Evolutionary conservation across 2,329 filamentous ascomycete genomes (phyloP).

Genomic region (Grosmannia huntii): DNA sequence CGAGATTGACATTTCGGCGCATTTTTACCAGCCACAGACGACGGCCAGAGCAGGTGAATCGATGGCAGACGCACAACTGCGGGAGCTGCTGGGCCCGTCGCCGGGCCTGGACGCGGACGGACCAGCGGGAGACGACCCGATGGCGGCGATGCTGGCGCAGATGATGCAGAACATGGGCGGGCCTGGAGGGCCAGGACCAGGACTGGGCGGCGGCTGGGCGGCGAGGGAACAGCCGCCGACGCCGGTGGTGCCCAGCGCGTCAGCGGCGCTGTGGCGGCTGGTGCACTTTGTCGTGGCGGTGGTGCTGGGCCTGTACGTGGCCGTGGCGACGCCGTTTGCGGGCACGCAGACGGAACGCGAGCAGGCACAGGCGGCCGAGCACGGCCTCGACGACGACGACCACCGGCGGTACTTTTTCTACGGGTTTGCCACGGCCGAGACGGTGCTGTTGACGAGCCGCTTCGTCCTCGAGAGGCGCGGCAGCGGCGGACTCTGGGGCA

Average conservation of each 20-base stretch:
- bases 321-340: slow-evolving; percentile 53
- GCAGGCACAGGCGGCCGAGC: slow-evolving; percentile 19
- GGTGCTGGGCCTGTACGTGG: slow-evolving; percentile 57
- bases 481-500: slow-evolving; percentile 21
- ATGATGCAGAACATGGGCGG: slow-evolving; percentile 35
- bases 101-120: slow-evolving; percentile 15
- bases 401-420: slow-evolving; percentile 46
- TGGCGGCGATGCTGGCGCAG: slow-evolving; percentile 65
- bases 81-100: slow-evolving; percentile 44
- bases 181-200: too few relatives aligned
- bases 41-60: slow-evolving; percentile 16
- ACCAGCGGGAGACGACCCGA: slow-evolving; percentile 40
- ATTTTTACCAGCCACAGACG: slow-evolving; percentile 47
- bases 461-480: slow-evolving; percentile 49
- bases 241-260: slow-evolving; percentile 18
- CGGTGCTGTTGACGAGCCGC: slow-evolving; percentile 56
- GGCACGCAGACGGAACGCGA: slow-evolving; percentile 52
- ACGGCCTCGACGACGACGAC: slow-evolving; percentile 5
- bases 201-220: slow-evolving; percentile 20
- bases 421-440: slow-evolving; percentile 68
- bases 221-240: slow-evolving; percentile 18
- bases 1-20: slow-evolving; percentile 68
- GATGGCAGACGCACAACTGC: slow-evolving; percentile 45
- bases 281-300: slow-evolving; percentile 62
- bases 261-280: slow-evolving; percentile 52